Conservation (phyloP, 441 rosid species). For the Hura crepitans region DNA sequence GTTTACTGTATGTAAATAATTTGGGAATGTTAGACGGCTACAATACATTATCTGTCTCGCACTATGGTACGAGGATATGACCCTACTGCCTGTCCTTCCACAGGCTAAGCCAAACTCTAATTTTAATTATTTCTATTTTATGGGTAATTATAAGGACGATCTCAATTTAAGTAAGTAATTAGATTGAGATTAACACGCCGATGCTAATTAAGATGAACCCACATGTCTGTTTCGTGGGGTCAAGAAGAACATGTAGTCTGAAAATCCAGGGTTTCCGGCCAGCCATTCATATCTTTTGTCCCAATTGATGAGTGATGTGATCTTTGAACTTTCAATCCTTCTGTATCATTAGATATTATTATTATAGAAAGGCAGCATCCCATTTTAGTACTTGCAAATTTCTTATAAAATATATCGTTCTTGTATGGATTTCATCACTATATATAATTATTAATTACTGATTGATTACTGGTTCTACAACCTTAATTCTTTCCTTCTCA, state of each 20-base stretch:
- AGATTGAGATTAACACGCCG: background rate
- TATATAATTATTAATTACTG: too few relatives aligned
- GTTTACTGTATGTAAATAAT: background rate
- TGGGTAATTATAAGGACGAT: too few relatives aligned
- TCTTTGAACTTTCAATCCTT: background rate
- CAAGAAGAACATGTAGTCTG: slow-evolving; percentile 3
- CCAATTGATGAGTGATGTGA: background rate
- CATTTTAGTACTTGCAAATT: background rate
- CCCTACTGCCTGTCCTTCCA: slow-evolving; percentile 8
- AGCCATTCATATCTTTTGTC: slow-evolving; percentile 17
- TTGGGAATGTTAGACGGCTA: background rate
- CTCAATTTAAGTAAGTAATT: background rate
- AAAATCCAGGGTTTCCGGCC: slow-evolving; percentile 17
- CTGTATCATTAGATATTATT: background rate
- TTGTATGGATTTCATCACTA: too few relatives aligned
- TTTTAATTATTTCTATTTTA: too few relatives aligned
- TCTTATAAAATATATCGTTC: background rate
- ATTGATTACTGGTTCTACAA: too few relatives aligned
- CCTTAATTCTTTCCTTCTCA: too few relatives aligned
- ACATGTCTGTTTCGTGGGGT: slow-evolving; percentile 12
- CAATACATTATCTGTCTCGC: slow-evolving; percentile 17
- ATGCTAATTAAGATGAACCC: slow-evolving; percentile 6
- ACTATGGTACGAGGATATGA: slow-evolving; percentile 2
- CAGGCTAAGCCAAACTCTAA: background rate
- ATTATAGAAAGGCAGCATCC: background rate